Conservation (phyloP, 2,329 filamentous ascomycete species). For the Ceratocystis cacaofunesta region DNA sequence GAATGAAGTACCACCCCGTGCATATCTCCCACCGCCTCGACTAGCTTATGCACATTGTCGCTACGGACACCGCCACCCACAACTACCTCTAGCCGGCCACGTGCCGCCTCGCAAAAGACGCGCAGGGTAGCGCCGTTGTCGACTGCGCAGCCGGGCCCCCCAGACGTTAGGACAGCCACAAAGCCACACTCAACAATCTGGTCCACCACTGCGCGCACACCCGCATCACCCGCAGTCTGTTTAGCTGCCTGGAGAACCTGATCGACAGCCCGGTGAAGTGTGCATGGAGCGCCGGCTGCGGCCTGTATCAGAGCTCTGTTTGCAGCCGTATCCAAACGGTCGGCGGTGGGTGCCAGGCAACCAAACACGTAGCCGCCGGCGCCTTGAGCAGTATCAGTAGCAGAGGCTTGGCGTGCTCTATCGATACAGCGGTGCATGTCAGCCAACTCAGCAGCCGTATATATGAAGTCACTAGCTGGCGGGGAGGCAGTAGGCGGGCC, state of each 20-base stretch:
- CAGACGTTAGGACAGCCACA: constrained; percentile 37
- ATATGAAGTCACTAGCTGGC: constrained; percentile 13
- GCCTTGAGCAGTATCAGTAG: too few species aligned
- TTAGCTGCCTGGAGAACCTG: constrained; percentile 25
- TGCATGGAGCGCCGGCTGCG: constrained; percentile 30
- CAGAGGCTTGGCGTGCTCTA: too few species aligned
- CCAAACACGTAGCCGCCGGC: constrained; percentile 10
- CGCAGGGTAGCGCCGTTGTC: constrained; percentile 28
- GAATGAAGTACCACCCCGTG: constrained; percentile 17
- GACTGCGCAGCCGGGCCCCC: constrained; percentile 30
- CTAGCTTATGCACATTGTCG: constrained; percentile 24
- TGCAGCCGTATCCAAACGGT: constrained; percentile 24
- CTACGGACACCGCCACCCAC: constrained; percentile 37
- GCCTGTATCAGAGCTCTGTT: constrained; percentile 29
- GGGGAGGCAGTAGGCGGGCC: constrained; percentile 21
- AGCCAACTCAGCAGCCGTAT: constrained; percentile 24
- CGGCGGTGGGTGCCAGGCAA: neutral
- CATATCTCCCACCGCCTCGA: neutral
- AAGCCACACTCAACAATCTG: constrained; percentile 32
- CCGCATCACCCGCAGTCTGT: constrained; percentile 1
- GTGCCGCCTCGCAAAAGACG: constrained; percentile 23
- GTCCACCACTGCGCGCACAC: constrained; percentile 23
- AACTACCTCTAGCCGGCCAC: constrained; percentile 31
- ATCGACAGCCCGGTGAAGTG: constrained; percentile 46
- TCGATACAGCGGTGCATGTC: constrained; percentile 27